Evolutionary conservation across 768 basidiomycete genomes (phyloP).

Genomic region (Lepiota venenata): DNA sequence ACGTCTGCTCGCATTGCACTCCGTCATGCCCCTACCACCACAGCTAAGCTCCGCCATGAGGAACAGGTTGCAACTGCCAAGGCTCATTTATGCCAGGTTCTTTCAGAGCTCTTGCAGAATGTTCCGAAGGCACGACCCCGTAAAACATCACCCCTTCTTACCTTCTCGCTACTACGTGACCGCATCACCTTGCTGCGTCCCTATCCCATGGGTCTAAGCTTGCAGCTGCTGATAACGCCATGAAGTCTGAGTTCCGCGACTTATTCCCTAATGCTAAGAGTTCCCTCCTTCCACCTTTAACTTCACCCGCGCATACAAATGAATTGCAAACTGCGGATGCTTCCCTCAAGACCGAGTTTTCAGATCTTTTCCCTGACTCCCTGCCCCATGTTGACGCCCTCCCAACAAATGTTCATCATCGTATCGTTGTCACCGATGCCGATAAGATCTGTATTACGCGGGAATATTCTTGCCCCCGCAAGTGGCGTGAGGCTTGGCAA

Average conservation of each 20-base stretch:
- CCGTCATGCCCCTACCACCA: background rate
- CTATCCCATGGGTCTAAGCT: too few species aligned
- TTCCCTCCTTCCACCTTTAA: background rate
- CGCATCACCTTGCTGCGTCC: too few species aligned
- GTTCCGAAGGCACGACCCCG: too few species aligned
- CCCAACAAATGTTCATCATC: background rate
- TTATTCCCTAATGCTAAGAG: background rate
- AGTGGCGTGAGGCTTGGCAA: constrained; percentile 30
- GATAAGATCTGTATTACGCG: constrained; percentile 4
- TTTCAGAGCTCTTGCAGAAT: too few species aligned
- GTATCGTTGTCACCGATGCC: background rate
- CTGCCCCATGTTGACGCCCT: background rate
- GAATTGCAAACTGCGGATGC: background rate
- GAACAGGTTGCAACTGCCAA: too few species aligned
- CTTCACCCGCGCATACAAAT: background rate
- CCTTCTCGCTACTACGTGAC: too few species aligned
- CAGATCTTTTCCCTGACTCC: background rate
- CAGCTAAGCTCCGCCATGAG: background rate
- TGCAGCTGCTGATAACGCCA: too few species aligned
- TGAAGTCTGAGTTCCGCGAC: background rate
- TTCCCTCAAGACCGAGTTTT: background rate
- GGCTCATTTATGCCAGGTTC: too few species aligned
- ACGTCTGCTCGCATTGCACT: background rate
- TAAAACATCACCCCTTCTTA: too few species aligned
- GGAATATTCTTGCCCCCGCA: constrained; percentile 27